Conservation (phyloP, 1,139 yeast genomes). For the Wickerhamomyces sp. region DNA sequence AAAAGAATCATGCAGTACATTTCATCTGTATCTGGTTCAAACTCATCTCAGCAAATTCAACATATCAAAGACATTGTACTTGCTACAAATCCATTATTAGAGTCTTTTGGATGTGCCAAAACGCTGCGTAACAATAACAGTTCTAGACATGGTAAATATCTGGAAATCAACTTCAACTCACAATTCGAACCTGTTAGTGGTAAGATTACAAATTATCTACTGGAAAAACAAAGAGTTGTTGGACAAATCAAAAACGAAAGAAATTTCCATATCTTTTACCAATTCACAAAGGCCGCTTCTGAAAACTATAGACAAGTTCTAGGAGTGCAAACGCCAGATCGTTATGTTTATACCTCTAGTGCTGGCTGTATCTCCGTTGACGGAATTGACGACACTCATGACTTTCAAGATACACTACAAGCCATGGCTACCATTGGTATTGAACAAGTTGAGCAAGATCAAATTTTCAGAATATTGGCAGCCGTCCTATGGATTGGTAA, state of each 20-base stretch:
- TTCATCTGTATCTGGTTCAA: constrained; percentile 73
- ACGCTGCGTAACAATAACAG: constrained; percentile 94
- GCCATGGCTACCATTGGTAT: constrained; percentile 92
- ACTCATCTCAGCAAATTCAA: constrained; percentile 57
- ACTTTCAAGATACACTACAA: constrained; percentile 71
- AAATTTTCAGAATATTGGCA: constrained; percentile 80
- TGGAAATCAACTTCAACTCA: constrained; percentile 83
- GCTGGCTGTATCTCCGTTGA: constrained; percentile 84
- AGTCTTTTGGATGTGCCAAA: constrained; percentile 98
- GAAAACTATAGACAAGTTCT: constrained; percentile 75
- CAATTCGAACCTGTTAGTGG: constrained; percentile 91
- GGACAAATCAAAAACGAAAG: constrained; percentile 90
- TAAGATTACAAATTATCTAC: constrained; percentile 87
- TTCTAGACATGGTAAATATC: constrained; percentile 95
- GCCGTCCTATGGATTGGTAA: constrained; percentile 94
- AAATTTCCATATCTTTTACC: constrained; percentile 96
- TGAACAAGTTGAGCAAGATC: constrained; percentile 77
- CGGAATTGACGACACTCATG: constrained; percentile 78
- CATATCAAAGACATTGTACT: constrained; percentile 95
- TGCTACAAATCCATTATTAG: constrained; percentile 94
- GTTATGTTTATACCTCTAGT: constrained; percentile 83
- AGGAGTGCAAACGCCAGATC: constrained; percentile 93
- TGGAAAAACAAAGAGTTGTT: constrained; percentile 95
- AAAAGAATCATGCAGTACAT: constrained; percentile 98
- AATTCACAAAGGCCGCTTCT: constrained; percentile 87